Evolutionary conservation across 257 asterid species (phyloP).

Genomic region (Solanum lycopersicoides): DNA sequence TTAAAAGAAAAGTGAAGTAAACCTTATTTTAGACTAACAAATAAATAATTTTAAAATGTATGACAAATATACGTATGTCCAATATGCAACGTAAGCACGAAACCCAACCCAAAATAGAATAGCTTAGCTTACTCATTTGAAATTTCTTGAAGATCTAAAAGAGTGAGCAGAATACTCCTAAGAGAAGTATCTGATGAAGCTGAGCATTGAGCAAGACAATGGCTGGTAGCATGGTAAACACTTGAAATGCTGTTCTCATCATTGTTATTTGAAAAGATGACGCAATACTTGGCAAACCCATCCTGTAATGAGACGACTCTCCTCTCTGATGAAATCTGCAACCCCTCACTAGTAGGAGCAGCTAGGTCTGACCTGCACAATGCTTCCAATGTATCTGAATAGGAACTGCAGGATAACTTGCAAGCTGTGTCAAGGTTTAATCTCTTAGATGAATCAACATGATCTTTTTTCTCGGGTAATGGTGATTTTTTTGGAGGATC

Average conservation of each 20-base stretch:
- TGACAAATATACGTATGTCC: background rate
- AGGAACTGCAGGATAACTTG: background rate
- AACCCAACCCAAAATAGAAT: background rate
- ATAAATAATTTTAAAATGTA: background rate
- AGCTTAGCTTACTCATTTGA: constrained; percentile 48
- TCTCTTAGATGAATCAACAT: constrained; percentile 9
- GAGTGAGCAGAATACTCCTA: constrained; percentile 25
- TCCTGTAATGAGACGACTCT: background rate
- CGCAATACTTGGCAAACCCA: constrained; percentile 22
- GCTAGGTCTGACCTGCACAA: constrained; percentile 11
- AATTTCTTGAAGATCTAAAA: constrained; percentile 45
- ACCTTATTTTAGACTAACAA: background rate
- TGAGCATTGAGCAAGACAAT: constrained; percentile 33
- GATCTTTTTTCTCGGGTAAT: constrained; percentile 5
- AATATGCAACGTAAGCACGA: background rate
- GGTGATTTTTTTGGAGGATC: constrained; percentile 12
- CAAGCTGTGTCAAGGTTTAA: background rate
- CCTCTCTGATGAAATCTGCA: constrained; percentile 9
- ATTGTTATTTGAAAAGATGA: constrained; percentile 32
- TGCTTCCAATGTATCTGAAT: constrained; percentile 13
- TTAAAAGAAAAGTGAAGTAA: background rate
- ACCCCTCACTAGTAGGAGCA: constrained; percentile 17
- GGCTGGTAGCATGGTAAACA: constrained; percentile 28
- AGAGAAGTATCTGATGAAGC: constrained; percentile 32
- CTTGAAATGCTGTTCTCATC: constrained; percentile 45